Evolutionary conservation across 2,329 filamentous ascomycete species (phyloP), one percentile per base, ranked within the genome.

Genomic region (Botrytis galanthina): DNA sequence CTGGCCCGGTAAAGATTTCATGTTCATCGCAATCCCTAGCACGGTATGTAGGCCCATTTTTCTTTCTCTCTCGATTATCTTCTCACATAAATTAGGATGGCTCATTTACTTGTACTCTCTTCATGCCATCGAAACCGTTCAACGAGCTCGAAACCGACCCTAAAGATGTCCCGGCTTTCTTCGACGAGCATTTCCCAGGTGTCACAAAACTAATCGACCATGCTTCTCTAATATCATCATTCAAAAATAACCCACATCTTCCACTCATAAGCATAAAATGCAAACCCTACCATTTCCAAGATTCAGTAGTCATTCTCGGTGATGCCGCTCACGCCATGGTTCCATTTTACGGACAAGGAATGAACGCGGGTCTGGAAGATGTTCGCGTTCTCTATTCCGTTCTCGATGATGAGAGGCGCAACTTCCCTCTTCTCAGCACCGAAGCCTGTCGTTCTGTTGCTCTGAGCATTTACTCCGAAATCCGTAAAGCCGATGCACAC

Each of bases 291-390:
- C 94, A 97, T 84, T 94, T 89, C 84, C 86, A 84, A 68, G 89
- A 90, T 37, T 92, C 90, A 0, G 94, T 88, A 46, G 94, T 97
- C 74, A 93, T 99, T 67, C 81, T 99, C 51, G 96, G 96, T 74
- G 96, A 99, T 81, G 94, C 96, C 12, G 95, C 96, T 0, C 96
- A 99, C 81, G 96, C 97, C 73, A 98, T 99, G 91, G 94, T 99
- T 0, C 96, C 96, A 0, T 99, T 99, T 83, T 99, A 98, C 82
- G 96, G 96, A 0, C 96, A 99, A 82, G 96, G 96, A 54, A 97
- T 99, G 91, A 99, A 99, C 80, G 93, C 96, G 0, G 96, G 96
- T 0, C 89, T 99, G 60, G 96, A 99, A 84, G 95, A 98, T 79
- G 94, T 99, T 20, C 90, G 92, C 12, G 90, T 97, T 8, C 88